Base-by-base conservation (phyloP, 768 basidiomycete genomes). In the Rhodotorula sphaerocarpa region DNA sequence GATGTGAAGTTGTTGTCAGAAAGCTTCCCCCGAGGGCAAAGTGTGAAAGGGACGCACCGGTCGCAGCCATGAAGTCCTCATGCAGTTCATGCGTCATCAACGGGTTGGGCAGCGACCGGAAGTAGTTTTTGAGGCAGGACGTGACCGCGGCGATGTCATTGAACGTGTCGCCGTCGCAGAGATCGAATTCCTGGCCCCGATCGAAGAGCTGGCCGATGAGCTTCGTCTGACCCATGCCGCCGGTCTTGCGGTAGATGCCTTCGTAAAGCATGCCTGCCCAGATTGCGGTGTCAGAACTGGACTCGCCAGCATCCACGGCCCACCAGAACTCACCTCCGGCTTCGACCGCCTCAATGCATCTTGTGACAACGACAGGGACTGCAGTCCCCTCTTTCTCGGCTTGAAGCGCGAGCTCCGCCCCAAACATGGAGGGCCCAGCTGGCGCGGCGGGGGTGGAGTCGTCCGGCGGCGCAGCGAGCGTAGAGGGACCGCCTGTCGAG, bases 81-180 rank as follows among this genome's bases (percentile, higher is more conserved):
- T 97, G 92, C 14, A 95, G 81, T 57, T 87, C 86, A 73, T 84
- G 88, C 2, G 95, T 95, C 69, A 96, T 79, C 53, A 99, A 79
- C 10, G 95, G 95, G 54, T 86, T 81, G 21, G 93, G 92, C 42
- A 99, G 78, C n/a, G 84, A 80, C 33, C 95, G 84, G 82, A 99
- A 88, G 77, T 96, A 97, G 41, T 85, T 88, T 79, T 99, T 97
- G 72, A 99, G 80, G 33, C 96, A 70, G 9, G 90, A 93, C 2
- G 95, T 99, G 63, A 96, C 84, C 63, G 90, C 90, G 75, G 88
- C 90, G 63, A 99, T 90, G 75, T 99, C 95, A 78, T 93, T 96
- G 80, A 96, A 99, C 30, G 85, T 81, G 70, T 93, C 87, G 7
- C 80, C 77, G 74, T 99, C 90, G 50, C 80, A 79, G 41, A 97